Base-by-base conservation (phyloP, 306 rosid genomes). In the Psophocarpus tetragonolobus region DNA sequence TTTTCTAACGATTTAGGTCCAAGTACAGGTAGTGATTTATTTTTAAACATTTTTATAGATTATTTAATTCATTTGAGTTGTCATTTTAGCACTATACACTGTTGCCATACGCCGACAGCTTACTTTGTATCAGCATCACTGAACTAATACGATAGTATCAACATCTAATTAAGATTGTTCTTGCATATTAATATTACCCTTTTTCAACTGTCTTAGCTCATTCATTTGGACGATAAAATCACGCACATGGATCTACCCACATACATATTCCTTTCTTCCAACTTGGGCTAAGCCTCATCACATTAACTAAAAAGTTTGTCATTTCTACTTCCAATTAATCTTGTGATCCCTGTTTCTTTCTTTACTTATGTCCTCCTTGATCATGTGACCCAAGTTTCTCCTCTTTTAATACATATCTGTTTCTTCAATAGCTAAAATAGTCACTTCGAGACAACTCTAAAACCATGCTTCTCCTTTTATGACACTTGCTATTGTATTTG, bases 241-340 rank as follows among this genome's bases (percentile, higher is more conserved):
- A 74, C 53, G 69, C 70, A 77, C 69, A 62, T 71, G 74, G 30
- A 82, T 45, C 50, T 69, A 26, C 48, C 50, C 64, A 26, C 48
- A 39, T 80, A 10, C 57, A 73, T 81, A 85, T 84, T 84, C 78
- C 80, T 86, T 81, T 65, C 81, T 81, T 80, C 86, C 68, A 57
- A 57, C 81, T 84, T 84, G 79, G 87, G 82, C 80, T 73, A 81
- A 77, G 60, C 74, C 76, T 81, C 74, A 82, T 60, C 79, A 81
- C 74, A 73, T 65, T 74, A 84, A 76, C 84, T 68, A 39, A 80
- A 82, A 81, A 86, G 86, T 30, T 61, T 76, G 77, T 10, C 27
- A 62, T 23, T 81, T 32, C 65, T 23, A 44, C 18, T 70, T 47
- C 74, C 51, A 54, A 47, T n/a, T n/a, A n/a, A n/a, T 56, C 72